A percentile compares a stretch with the other conserved stretches of the same genome.
phyloP scores from a whole-genome alignment of 2,329 filamentous ascomycete genomes.

The Emmonsiellopsis sp. region DNA sequence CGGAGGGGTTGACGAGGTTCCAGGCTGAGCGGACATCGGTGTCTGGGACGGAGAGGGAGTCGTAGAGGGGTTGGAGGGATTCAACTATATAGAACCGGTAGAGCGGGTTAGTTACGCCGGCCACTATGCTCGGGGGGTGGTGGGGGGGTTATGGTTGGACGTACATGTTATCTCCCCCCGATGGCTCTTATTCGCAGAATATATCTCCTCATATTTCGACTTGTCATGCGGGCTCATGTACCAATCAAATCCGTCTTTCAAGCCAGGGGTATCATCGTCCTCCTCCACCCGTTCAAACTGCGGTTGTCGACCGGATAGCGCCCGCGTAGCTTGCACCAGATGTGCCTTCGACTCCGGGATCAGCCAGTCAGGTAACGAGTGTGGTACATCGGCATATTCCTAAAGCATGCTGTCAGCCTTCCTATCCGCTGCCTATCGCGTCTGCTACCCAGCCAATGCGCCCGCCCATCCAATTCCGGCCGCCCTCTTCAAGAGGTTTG shows the following conservation, averaged over 20 bases:
- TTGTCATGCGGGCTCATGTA: slow-evolving; percentile 94
- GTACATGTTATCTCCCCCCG: slow-evolving; percentile 73
- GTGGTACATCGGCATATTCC: slow-evolving; percentile 87
- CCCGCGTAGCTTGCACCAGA: slow-evolving; percentile 72
- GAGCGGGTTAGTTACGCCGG: slow-evolving; percentile 5
- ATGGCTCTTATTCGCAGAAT: slow-evolving; percentile 79
- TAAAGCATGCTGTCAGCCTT: slow-evolving; percentile 24
- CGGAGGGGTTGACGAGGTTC: slow-evolving; percentile 95
- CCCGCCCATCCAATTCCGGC: too few species aligned
- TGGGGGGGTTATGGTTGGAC: slow-evolving; percentile 22
- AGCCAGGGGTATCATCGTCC: slow-evolving; percentile 66
- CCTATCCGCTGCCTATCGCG: background rate
- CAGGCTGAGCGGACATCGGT: slow-evolving; percentile 82
- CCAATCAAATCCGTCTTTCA: slow-evolving; percentile 98
- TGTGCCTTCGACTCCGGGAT: slow-evolving; percentile 92
- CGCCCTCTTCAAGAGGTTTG: background rate
- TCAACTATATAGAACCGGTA: slow-evolving; percentile 46
- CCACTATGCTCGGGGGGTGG: background rate
- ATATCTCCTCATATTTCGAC: slow-evolving; percentile 93
- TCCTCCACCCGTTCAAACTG: slow-evolving; percentile 77
- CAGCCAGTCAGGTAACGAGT: slow-evolving; percentile 83
- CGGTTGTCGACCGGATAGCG: slow-evolving; percentile 67
- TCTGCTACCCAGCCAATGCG: too few species aligned
- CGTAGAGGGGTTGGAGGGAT: slow-evolving; percentile 73
- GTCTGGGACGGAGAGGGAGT: slow-evolving; percentile 55